Base-by-base conservation (phyloP, 176 grass and related monocot genomes). In the Avena atlantica region DNA sequence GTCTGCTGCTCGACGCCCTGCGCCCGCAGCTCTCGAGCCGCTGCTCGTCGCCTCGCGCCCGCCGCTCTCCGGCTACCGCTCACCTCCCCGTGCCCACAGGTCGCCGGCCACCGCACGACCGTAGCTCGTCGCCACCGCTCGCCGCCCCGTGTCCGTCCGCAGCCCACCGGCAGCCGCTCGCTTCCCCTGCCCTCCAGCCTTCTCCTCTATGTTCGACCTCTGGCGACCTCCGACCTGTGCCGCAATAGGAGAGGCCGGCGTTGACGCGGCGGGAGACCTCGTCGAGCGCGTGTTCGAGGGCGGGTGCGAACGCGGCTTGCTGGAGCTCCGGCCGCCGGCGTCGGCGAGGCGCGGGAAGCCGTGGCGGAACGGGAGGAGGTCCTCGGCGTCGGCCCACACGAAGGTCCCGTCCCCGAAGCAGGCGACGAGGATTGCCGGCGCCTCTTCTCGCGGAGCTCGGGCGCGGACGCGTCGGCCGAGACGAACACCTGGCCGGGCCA, bases 401-500 rank as follows among this genome's bases (percentile, higher is more conserved):
- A 95, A 95, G 9, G 91, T 91, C 52, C 84, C 57, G 85, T 83
- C 81, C 12, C 50, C 52, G 80, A 83, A 83, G 84, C 76, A 97
- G 20, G 87, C 82, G 45, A 97, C 92, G 15, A 97, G 86, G 42
- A 25, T 21, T 47, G 23, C 45, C n/a, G 59, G 81, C 36, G 24
- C 78, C 4, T 20, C 74, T 59, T 29, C 70, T 77, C 62, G 13
- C 56, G 29, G 20, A 75, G 50, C 48, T 85, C 92, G 23, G 24
- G 63, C 48, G 5, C 47, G 21, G 95, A 95, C 58, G 95, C 95
- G 74, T 91, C 89, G 24, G 87, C 51, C 3, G 76, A 59, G 76
- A 72, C 76, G 64, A 97, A 88, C 68, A 97, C 90, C 79, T 93
- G 85, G 3, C 89, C 92, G 0, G 95, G 95, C 95, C 95, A 97